phyloP scores from a whole-genome alignment of 2,329 filamentous ascomycete species.

The Paraphaeosphaeria sporulosa region DNA sequence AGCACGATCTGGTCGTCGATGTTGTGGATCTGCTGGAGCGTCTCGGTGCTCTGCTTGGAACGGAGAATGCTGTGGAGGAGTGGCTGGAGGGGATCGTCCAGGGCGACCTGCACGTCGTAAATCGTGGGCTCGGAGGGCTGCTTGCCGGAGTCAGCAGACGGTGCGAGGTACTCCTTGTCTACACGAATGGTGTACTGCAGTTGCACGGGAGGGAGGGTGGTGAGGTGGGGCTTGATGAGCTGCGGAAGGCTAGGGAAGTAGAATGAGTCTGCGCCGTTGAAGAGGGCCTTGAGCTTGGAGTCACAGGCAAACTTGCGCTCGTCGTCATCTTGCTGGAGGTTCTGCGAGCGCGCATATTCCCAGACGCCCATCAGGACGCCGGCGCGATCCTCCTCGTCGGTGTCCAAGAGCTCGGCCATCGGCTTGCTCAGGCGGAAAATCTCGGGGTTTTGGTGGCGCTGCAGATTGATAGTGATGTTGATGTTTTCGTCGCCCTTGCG shows the following conservation, averaged over 20 bases:
- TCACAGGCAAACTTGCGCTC: conserved; percentile 93
- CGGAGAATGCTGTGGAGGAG: conserved; percentile 61
- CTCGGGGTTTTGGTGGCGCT: conserved; percentile 84
- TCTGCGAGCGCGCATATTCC: conserved; percentile 90
- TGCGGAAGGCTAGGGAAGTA: conserved; percentile 87
- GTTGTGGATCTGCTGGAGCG: conserved; percentile 76
- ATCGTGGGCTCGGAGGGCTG: conserved; percentile 76
- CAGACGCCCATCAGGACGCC: conserved; percentile 91
- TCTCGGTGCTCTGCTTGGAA: conserved; percentile 60
- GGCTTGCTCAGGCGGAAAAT: conserved; percentile 80
- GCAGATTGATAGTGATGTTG: conserved; percentile 88
- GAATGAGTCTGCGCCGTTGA: conserved; percentile 73
- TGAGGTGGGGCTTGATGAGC: conserved; percentile 79
- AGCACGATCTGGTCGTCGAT: conserved; percentile 88
- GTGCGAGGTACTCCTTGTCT: conserved; percentile 64
- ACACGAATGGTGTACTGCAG: conserved; percentile 93
- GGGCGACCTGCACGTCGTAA: conserved; percentile 85
- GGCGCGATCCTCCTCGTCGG: conserved; percentile 83
- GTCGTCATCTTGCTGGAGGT: conserved; percentile 92
- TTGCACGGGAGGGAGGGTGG: conserved; percentile 79
- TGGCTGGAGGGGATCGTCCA: conserved; percentile 84
- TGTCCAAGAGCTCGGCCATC: conserved; percentile 84
- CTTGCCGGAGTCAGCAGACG: conserved; percentile 73
- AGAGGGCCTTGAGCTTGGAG: conserved; percentile 78
- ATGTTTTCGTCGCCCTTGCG: conserved; percentile 90